These are phyloP conservation scores for Nakazawaea sp. DNA, from an alignment of 805 yeast genomes.

Conservation along the genomic window DNA sequence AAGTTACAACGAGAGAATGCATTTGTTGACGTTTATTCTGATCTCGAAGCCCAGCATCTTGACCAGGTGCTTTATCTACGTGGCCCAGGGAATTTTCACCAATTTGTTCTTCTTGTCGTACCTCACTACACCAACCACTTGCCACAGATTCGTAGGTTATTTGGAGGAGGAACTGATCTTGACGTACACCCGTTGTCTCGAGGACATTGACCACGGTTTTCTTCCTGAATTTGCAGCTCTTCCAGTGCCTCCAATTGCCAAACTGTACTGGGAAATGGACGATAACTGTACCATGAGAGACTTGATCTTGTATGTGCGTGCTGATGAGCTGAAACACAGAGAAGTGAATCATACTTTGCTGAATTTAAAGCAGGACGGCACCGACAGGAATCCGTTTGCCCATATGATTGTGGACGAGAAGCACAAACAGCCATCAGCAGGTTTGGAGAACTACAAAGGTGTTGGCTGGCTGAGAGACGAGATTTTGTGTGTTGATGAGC, in stretches of 20 bases:
- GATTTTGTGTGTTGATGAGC: conserved; percentile 13
- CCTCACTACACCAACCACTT: conserved; percentile 50
- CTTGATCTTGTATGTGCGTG: conserved; percentile 54
- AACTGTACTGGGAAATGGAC: conserved; percentile 54
- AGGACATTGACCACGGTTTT: conserved; percentile 42
- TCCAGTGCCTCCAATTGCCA: conserved; percentile 52
- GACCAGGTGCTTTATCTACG: conserved; percentile 44
- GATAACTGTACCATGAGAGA: conserved; percentile 50
- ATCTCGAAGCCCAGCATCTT: conserved; percentile 57
- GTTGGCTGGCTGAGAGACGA: conserved; percentile 28
- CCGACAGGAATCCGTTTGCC: conserved; percentile 67
- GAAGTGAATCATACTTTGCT: conserved; percentile 77
- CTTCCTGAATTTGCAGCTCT: conserved; percentile 40
- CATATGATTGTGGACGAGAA: conserved; percentile 25
- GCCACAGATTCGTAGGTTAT: conserved; percentile 74
- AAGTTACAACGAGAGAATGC: conserved; percentile 77
- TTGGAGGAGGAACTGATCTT: conserved; percentile 71
- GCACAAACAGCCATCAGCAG: conserved; percentile 22
- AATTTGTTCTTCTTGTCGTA: conserved; percentile 58
- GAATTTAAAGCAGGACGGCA: conserved; percentile 35
- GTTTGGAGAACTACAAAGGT: conserved; percentile 19
- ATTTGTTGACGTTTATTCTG: conserved; percentile 59
- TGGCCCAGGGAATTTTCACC: conserved; percentile 68
- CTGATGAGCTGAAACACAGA: conserved; percentile 75
- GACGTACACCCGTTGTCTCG: conserved; percentile 57